Evolutionary conservation across 75 land plant genomes (phyloP).

Genomic region (Cupressus sempervirens): DNA sequence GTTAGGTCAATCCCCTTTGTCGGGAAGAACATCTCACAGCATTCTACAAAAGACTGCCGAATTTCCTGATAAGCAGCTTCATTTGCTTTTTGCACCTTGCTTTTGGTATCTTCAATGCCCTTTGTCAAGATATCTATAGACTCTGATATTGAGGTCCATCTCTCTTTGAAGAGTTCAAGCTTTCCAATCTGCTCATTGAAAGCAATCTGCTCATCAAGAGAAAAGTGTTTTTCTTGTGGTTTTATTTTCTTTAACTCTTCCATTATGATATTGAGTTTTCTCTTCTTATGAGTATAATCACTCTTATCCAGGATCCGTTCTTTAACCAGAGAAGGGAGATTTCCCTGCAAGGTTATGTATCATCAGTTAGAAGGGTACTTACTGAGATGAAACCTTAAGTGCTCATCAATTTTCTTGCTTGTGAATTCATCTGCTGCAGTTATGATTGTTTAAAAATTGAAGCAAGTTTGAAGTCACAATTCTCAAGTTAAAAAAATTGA

Average conservation of each 20-base stretch:
- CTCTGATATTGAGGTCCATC: constrained; percentile 20
- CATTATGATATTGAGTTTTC: constrained; percentile 9
- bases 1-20: constrained; percentile 13
- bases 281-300: not conserved
- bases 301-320: constrained; percentile 6
- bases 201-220: constrained; percentile 21
- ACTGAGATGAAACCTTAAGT: not conserved
- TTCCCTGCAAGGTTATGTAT: constrained; percentile 1
- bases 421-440: not conserved
- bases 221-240: constrained; percentile 5
- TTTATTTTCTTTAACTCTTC: constrained; percentile 20
- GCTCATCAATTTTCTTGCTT: not conserved
- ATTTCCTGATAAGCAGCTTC: constrained; percentile 18
- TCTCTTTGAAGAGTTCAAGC: constrained; percentile 21
- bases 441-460: not conserved
- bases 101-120: constrained; percentile 23
- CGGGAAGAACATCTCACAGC: constrained; percentile 16
- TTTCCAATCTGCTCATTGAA: constrained; percentile 22
- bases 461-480: not conserved
- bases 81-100: constrained; percentile 20
- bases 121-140: constrained; percentile 24
- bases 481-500: not conserved
- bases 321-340: constrained; percentile 1
- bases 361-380: not conserved
- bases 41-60: constrained; percentile 15